Percentiles rank a stretch among this genome's conserved stretches.
Conservation (phyloP, 2,329 filamentous ascomycete species). For the Arthrobotrys conoides region DNA sequence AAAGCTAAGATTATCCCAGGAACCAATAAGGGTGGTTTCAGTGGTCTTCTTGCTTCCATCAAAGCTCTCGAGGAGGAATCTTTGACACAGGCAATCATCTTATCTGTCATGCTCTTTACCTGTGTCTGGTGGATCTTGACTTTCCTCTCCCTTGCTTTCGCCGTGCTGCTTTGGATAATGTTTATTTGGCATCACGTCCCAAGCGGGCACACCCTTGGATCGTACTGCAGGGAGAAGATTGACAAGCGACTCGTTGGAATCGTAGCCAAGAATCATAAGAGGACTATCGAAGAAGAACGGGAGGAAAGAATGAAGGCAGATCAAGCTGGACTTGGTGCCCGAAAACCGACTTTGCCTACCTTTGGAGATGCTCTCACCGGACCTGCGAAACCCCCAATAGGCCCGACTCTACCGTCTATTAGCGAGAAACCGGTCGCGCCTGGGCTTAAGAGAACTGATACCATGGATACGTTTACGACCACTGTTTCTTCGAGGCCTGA, state of each 20-base stretch:
- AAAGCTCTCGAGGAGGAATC: slow-evolving; percentile 78
- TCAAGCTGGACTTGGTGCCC: slow-evolving; percentile 37
- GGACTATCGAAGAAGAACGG: slow-evolving; percentile 82
- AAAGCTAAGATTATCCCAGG: slow-evolving; percentile 78
- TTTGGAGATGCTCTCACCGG: slow-evolving; percentile 27
- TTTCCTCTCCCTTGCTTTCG: slow-evolving; percentile 80
- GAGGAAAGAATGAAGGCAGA: slow-evolving; percentile 59
- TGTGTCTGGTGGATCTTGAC: slow-evolving; percentile 89
- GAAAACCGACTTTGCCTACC: slow-evolving; percentile 52
- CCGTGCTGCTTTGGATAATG: slow-evolving; percentile 82
- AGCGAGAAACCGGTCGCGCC: slow-evolving; percentile 41
- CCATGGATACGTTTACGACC: slow-evolving; percentile 55
- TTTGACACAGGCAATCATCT: slow-evolving; percentile 80
- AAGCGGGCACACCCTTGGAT: slow-evolving; percentile 80
- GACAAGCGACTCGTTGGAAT: slow-evolving; percentile 87
- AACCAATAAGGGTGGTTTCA: slow-evolving; percentile 69
- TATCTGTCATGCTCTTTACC: slow-evolving; percentile 84
- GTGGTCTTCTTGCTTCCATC: slow-evolving; percentile 58
- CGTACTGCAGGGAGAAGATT: slow-evolving; percentile 92
- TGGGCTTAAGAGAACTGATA: slow-evolving; percentile 57
- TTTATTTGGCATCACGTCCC: slow-evolving; percentile 96
- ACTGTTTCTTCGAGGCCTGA: slow-evolving; percentile 55
- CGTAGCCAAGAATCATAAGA: slow-evolving; percentile 87
- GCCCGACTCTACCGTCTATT: slow-evolving; percentile 44
- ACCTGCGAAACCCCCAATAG: slow-evolving; percentile 13